Evolutionary conservation across 257 asterid species (phyloP).

Genomic region (Datura wrightii): DNA sequence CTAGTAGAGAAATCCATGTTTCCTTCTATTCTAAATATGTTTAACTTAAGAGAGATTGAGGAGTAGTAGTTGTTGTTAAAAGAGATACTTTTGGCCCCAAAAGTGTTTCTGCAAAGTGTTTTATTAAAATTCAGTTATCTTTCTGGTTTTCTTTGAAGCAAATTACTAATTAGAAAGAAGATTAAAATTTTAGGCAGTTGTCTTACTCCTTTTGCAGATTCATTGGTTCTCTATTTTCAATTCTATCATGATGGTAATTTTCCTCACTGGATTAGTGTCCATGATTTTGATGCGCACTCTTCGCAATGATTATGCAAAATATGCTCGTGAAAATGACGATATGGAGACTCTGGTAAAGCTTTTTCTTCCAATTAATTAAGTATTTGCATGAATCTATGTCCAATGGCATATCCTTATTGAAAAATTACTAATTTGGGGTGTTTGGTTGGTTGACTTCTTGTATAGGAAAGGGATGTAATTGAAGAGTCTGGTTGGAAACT

Average conservation of each 20-base stretch:
- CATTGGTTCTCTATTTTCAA: constrained; percentile 84
- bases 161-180: not conserved
- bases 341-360: constrained; percentile 65
- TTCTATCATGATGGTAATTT: constrained; percentile 84
- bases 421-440: not conserved
- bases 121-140: not conserved
- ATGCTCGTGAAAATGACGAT: constrained; percentile 75
- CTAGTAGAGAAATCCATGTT: not conserved
- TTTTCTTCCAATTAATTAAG: constrained; percentile 26
- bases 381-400: not conserved
- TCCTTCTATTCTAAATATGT: not conserved
- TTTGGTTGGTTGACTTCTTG: constrained; percentile 26
- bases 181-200: not conserved
- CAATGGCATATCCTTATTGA: not conserved
- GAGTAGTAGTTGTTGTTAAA: not conserved
- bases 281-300: constrained; percentile 84
- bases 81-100: not conserved
- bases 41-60: not conserved
- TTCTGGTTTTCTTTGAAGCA: constrained; percentile 3
- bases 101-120: not conserved
- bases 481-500: constrained; percentile 98
- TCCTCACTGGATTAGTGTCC: constrained; percentile 78
- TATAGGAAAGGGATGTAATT: constrained; percentile 74
- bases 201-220: constrained; percentile 52
- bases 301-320: constrained; percentile 73